Evolutionary conservation across 495 filamentous ascomycete genomes (phyloP).

Genomic region (Daldinia loculata): DNA sequence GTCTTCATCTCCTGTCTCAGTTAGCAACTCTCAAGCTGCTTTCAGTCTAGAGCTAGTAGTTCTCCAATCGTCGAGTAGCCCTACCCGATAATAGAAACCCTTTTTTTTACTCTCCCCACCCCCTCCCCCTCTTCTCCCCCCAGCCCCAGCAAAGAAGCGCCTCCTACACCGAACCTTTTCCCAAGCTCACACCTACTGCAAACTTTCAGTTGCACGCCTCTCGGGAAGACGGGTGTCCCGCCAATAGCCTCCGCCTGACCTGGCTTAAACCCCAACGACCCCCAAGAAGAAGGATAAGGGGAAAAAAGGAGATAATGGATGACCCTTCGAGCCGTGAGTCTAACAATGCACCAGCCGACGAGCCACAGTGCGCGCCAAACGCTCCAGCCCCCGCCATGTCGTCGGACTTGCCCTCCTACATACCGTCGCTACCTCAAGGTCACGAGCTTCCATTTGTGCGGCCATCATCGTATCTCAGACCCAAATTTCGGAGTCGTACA

Average conservation of each 20-base stretch:
- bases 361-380: constrained; percentile 42
- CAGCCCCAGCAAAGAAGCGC: constrained; percentile 2
- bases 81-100: constrained; percentile 34
- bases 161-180: constrained; percentile 32
- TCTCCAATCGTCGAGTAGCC: constrained; percentile 27
- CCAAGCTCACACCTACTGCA: constrained; percentile 38
- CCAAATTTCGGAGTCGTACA: constrained; percentile 61
- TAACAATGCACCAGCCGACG: constrained; percentile 36
- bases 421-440: constrained; percentile 46
- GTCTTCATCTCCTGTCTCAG: constrained; percentile 20
- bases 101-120: constrained; percentile 40
- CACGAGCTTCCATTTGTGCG: constrained; percentile 72
- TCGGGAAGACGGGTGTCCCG: constrained; percentile 33
- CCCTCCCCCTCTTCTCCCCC: constrained; percentile 29
- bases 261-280: constrained; percentile 15
- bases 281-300: constrained; percentile 19
- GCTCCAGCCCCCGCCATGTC: constrained; percentile 38
- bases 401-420: constrained; percentile 36
- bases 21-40: constrained; percentile 19
- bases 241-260: constrained; percentile 29
- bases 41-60: constrained; percentile 7
- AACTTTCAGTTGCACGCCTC: constrained; percentile 27
- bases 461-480: constrained; percentile 86
- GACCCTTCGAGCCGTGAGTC: constrained; percentile 36
- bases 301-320: constrained; percentile 28